Evolutionary conservation across 257 asterid genomes (phyloP), one percentile per base, ranked within the genome.

Genomic region (Cordia subcordata): DNA sequence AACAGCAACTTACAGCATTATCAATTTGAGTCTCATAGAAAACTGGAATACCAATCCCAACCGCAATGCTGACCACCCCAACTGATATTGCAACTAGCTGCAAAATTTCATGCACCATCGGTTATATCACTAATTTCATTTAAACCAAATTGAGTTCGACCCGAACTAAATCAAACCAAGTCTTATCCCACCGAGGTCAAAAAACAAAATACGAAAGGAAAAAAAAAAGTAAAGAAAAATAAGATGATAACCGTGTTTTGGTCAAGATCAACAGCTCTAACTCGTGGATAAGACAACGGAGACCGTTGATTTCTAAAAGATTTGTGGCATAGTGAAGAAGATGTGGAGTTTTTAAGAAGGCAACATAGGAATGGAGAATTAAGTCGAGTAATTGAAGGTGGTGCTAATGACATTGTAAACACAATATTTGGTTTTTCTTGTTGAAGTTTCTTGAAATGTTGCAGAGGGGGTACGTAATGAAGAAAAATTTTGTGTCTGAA

Each of bases 1-100:
- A 23, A 61, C 5, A 8, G 57, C 55, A 60, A 51, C 87, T 72
- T 65, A 92, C 96, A 45, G 96, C 94, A 75, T 47, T 88, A 68
- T 92, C 91, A 68, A 88, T 92, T 73, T 86, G 99, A 49, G 70
- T 69, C 64, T 92, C 97, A 65, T 92, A 92, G 76, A 88, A 92
- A 61, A 86, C 86, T 21, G 97, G 99, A 79, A 92, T 71, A 35
- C 97, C 99, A 76, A 92, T 79, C 68, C 99, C 99, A 72, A 88
- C 63, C 1, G 91, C 99, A 58, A 92, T 67, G 58, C 99, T 84
- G 14, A 69, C 84, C 23, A 88, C 77, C 44, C 96, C 99, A 45
- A 88, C 99, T 47, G 94, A 62, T 49, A 88, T 86, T 13, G 97
- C 97, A 58, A 84, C 77, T 22, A 92, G 60, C 96, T 92, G 83